A percentile compares a stretch with the other conserved stretches of the same genome.
phyloP scores from a whole-genome alignment of 345 rosid species.

The Syzygium jambos region DNA sequence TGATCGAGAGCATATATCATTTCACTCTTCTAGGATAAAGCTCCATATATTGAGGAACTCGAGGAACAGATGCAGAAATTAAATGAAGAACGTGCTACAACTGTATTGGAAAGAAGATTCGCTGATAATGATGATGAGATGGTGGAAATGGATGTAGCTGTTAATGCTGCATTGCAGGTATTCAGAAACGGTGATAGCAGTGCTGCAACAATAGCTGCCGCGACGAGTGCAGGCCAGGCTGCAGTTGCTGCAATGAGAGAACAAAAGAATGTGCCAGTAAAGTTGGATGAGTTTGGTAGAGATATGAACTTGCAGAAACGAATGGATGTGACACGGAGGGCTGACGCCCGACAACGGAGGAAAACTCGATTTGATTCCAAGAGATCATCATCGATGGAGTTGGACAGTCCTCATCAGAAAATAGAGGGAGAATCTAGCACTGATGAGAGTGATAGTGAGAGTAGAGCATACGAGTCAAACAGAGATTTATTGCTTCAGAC shows the following conservation, averaged over 20 bases:
- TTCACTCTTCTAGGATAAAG: conserved; percentile 49
- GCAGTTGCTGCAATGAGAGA: conserved; percentile 60
- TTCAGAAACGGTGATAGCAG: conserved; percentile 56
- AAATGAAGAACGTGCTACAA: conserved; percentile 62
- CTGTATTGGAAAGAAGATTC: conserved; percentile 66
- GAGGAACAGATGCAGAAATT: conserved; percentile 85
- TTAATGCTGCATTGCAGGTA: conserved; percentile 66
- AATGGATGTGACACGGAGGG: conserved; percentile 69
- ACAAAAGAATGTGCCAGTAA: conserved; percentile 45
- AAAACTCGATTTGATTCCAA: conserved; percentile 63
- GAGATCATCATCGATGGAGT: conserved; percentile 59
- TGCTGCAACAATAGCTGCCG: conserved; percentile 51
- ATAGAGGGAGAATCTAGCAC: conserved; percentile 96
- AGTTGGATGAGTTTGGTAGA: conserved; percentile 96
- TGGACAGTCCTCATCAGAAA: conserved; percentile 47
- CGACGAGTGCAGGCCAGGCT: conserved; percentile 65
- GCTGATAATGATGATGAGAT: conserved; percentile 84
- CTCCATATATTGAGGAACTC: conserved; percentile 79
- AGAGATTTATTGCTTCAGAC: conserved; percentile 56
- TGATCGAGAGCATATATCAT: not conserved
- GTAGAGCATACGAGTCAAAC: conserved; percentile 64
- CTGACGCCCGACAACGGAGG: conserved; percentile 71
- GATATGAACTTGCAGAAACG: conserved; percentile 82
- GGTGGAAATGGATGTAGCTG: conserved; percentile 76
- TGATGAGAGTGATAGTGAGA: conserved; percentile 93